Base-by-base conservation (phyloP, 164 flowering plant genomes). In the Umbellularia californica region DNA sequence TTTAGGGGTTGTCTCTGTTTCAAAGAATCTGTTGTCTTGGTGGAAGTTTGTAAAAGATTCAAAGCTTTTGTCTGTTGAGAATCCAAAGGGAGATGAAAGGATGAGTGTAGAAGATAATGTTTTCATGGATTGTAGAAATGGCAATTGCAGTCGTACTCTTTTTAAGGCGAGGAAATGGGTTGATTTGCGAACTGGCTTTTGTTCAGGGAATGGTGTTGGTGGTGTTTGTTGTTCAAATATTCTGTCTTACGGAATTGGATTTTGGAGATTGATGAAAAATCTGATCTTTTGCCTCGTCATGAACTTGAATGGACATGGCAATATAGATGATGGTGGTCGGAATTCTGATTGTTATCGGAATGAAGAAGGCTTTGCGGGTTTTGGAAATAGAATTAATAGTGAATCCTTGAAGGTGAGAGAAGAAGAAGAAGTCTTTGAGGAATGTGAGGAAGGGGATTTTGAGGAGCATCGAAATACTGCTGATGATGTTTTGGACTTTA, bases 151-250 rank as follows among this genome's bases (percentile, higher is more conserved):
- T 25, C 17, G 1, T 25, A 12, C 15, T 30, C 35, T 30, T 27
- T 28, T 10, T 11, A 15, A 13, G 47, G 35, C n/a, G 27, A 65
- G 19, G 22, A 17, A 65, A 25, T 27, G 3, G 22, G 62, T 55
- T 66, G 62, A 51, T 51, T 24, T 65, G 65, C 72, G 33, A 25
- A 70, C 33, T 71, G 82, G 84, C 79, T 68, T 80, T 75, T 30
- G 35, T 77, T 74, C 79, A 58, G 79, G 79, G 58, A 25, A 9
- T 66, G 79, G 47, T 74, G 33, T 80, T 76, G 75, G n/a, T 76
- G 78, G 66, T 20, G 41, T 65, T 47, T 74, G 24, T 66, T 10
- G 23, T 58, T 60, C 70, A 63, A 27, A 74, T 69, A 50, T 73
- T 68, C 24, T 52, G 55, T 65, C 80, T 81, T 84, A 0, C 15